A percentile compares a stretch with the other conserved stretches of the same genome.
These are phyloP conservation scores for Sisymbrium irio DNA, from an alignment of 345 rosid genomes.

Conservation along the genomic window DNA sequence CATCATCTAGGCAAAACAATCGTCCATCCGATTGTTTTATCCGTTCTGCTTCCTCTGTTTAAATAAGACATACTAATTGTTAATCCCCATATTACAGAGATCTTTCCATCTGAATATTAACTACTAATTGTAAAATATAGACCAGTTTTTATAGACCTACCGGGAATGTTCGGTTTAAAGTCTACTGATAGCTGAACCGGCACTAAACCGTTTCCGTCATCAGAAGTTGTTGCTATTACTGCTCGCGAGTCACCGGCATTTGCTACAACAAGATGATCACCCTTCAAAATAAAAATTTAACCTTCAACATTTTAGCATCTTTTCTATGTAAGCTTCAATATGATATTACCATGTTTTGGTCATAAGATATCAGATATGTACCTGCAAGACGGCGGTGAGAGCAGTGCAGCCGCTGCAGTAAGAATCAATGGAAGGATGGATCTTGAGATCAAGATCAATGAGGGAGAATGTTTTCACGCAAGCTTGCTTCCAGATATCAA, in stretches of 20 bases:
- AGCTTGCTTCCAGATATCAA: slow-evolving; percentile 72
- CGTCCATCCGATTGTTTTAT: slow-evolving; percentile 61
- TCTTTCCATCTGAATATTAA: neutral
- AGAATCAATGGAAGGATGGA: slow-evolving; percentile 54
- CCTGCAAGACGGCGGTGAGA: slow-evolving; percentile 77
- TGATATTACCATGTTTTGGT: no score
- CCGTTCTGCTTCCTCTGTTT: slow-evolving; percentile 82
- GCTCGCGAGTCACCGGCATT: slow-evolving; percentile 89
- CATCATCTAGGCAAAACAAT: slow-evolving; percentile 65
- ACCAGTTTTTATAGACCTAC: slow-evolving; percentile 30
- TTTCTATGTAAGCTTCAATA: neutral
- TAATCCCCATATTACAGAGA: neutral
- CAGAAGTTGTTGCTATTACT: slow-evolving; percentile 59
- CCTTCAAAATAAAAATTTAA: neutral
- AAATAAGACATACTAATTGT: slow-evolving; percentile 3
- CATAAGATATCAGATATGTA: slow-evolving; percentile 17
- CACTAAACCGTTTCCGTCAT: slow-evolving; percentile 50
- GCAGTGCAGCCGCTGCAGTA: slow-evolving; percentile 78
- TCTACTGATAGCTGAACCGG: slow-evolving; percentile 81
- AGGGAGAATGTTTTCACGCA: slow-evolving; percentile 66
- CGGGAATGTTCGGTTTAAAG: slow-evolving; percentile 82
- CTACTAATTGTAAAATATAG: neutral
- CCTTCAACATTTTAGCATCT: neutral
- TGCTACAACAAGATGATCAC: slow-evolving; percentile 60
- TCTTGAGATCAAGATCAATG: slow-evolving; percentile 71